Evolutionary conservation across 73 alveolate genomes (phyloP).

Genomic region (Paramecium sonneborni): DNA sequence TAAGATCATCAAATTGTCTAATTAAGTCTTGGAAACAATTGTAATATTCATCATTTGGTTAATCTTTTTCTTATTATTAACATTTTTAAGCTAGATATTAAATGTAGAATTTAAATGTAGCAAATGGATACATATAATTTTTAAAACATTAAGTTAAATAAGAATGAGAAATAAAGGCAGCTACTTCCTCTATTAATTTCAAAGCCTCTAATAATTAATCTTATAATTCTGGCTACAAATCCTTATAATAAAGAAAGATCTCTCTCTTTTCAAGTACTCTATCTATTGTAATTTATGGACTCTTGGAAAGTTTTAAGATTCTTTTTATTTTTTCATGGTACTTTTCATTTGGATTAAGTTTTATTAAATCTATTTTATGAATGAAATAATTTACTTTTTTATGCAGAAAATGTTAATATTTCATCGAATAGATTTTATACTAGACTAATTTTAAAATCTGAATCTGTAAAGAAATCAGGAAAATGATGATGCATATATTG

Average conservation of each 20-base stretch:
- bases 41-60: background rate
- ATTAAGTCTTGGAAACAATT: background rate
- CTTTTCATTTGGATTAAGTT: background rate
- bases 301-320: background rate
- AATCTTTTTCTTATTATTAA: background rate
- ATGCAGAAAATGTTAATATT: background rate
- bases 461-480: background rate
- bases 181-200: background rate
- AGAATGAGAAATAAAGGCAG: background rate
- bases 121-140: slow-evolving; percentile 43
- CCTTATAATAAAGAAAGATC: background rate
- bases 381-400: background rate
- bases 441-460: background rate
- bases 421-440: background rate
- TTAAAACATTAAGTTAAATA: background rate
- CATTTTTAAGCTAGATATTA: background rate
- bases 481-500: background rate
- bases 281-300: background rate
- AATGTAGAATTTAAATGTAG: background rate
- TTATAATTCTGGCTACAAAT: background rate
- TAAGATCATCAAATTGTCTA: background rate
- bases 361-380: background rate
- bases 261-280: background rate
- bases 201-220: background rate
- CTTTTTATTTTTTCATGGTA: background rate